These are phyloP conservation scores for Sedum album DNA, from an alignment of 164 flowering plant genomes.

Conservation along the genomic window DNA sequence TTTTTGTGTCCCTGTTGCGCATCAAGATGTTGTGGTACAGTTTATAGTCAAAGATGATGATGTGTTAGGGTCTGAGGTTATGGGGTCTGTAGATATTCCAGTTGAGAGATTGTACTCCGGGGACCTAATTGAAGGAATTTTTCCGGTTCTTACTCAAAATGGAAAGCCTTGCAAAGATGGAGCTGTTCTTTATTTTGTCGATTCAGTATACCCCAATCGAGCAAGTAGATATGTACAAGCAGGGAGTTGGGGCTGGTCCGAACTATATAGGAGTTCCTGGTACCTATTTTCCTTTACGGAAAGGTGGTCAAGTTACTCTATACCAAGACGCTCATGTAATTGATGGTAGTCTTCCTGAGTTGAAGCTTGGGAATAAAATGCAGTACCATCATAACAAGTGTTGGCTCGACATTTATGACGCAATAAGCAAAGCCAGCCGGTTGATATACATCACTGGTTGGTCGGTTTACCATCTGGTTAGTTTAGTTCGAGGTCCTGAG, in stretches of 20 bases:
- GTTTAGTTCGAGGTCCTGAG: slow-evolving; percentile 22
- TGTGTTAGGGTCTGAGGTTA: slow-evolving; percentile 40
- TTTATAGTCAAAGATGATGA: slow-evolving; percentile 34
- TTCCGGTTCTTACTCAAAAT: slow-evolving; percentile 21
- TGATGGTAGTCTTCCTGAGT: slow-evolving; percentile 23
- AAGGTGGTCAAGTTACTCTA: slow-evolving; percentile 30
- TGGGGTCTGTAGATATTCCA: slow-evolving; percentile 36
- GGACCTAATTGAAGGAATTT: slow-evolving; percentile 25
- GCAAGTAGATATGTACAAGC: slow-evolving; percentile 16
- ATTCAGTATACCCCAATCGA: slow-evolving; percentile 32
- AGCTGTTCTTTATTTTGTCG: slow-evolving; percentile 27
- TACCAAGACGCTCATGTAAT: slow-evolving; percentile 44
- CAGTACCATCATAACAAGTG: slow-evolving; percentile 25
- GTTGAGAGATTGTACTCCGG: slow-evolving; percentile 26
- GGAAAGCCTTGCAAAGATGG: slow-evolving; percentile 38
- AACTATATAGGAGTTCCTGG: slow-evolving; percentile 24
- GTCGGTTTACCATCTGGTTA: slow-evolving; percentile 36
- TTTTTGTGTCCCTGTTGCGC: slow-evolving; percentile 14
- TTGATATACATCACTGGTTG: slow-evolving; percentile 36
- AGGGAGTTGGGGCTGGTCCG: slow-evolving; percentile 11
- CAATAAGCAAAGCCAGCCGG: slow-evolving; percentile 35
- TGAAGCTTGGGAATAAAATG: slow-evolving; percentile 20
- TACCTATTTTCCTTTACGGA: slow-evolving; percentile 38
- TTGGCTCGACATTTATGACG: slow-evolving; percentile 31
- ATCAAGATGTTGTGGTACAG: slow-evolving; percentile 5